Conservation (phyloP, 1,139 yeast species). For the Ogataea hybrid region DNA sequence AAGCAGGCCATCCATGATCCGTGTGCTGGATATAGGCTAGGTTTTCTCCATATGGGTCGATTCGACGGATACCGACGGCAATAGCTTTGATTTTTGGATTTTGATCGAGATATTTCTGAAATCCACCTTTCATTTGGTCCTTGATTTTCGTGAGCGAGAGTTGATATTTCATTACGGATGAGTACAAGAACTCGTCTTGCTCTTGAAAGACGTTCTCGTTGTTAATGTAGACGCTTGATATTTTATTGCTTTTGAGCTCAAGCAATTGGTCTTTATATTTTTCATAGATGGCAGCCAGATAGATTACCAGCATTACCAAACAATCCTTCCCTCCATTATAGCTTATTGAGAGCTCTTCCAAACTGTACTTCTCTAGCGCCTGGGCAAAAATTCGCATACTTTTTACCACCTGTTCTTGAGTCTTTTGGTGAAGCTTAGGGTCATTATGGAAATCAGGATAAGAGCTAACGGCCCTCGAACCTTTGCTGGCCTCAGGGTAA, state of each 20-base stretch:
- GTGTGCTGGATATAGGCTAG: constrained; percentile 61
- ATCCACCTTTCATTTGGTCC: constrained; percentile 61
- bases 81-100: constrained; percentile 57
- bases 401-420: constrained; percentile 33
- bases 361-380: constrained; percentile 36
- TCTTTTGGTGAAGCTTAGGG: constrained; percentile 19
- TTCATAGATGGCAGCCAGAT: constrained; percentile 56
- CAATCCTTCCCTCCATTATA: constrained; percentile 94
- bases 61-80: constrained; percentile 76
- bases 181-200: constrained; percentile 49
- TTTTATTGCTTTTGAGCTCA: constrained; percentile 33
- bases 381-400: constrained; percentile 33
- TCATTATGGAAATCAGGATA: constrained; percentile 19
- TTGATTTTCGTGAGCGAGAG: constrained; percentile 46
- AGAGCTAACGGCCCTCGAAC: constrained; percentile 2
- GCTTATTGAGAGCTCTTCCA: constrained; percentile 65
- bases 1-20: constrained; percentile 87
- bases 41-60: constrained; percentile 71
- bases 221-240: constrained; percentile 67
- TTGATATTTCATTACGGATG: constrained; percentile 43
- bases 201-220: constrained; percentile 66
- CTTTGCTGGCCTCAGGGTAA: constrained; percentile 7
- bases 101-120: constrained; percentile 50
- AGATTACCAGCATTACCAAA: constrained; percentile 70
- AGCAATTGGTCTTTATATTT: constrained; percentile 25